phyloP scores from a whole-genome alignment of 345 rosid genomes.

The Durio zibethinus region DNA sequence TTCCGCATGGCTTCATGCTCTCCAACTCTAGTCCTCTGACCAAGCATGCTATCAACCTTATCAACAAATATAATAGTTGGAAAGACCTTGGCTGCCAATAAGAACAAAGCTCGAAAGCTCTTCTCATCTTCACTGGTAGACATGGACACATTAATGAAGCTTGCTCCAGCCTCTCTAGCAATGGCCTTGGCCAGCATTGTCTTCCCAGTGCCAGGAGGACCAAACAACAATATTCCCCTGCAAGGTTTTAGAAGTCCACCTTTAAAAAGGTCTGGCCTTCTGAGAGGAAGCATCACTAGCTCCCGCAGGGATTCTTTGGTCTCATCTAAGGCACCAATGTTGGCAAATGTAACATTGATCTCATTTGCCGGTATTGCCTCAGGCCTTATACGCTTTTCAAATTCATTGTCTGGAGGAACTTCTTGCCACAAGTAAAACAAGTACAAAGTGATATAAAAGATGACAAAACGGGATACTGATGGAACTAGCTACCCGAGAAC shows the following conservation, averaged over 20 bases:
- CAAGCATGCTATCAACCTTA: conserved; percentile 98
- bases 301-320: conserved; percentile 91
- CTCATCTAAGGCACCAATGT: conserved; percentile 88
- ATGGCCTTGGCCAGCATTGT: conserved; percentile 98
- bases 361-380: conserved; percentile 89
- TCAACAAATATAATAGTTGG: conserved; percentile 92
- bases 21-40: conserved; percentile 85
- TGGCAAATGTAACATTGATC: conserved; percentile 64
- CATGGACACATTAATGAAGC: conserved; percentile 95
- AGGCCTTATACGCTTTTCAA: conserved; percentile 93
- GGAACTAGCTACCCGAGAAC: neutral
- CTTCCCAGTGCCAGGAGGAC: conserved; percentile 98
- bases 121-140: conserved; percentile 98
- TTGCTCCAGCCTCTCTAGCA: conserved; percentile 92
- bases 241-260: conserved; percentile 94
- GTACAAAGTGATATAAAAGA: neutral
- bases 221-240: conserved; percentile 90
- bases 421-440: conserved; percentile 38
- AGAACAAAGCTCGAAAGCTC: conserved; percentile 88
- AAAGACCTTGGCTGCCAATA: conserved; percentile 83
- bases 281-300: conserved; percentile 93
- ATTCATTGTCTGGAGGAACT: conserved; percentile 81
- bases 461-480: neutral
- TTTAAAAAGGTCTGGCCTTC: conserved; percentile 81
- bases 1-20: conserved; percentile 94